These are phyloP conservation scores for Physcomitrium patens DNA, from an alignment of 225 moss, liverwort and hornwort genomes.

Conservation along the genomic window DNA sequence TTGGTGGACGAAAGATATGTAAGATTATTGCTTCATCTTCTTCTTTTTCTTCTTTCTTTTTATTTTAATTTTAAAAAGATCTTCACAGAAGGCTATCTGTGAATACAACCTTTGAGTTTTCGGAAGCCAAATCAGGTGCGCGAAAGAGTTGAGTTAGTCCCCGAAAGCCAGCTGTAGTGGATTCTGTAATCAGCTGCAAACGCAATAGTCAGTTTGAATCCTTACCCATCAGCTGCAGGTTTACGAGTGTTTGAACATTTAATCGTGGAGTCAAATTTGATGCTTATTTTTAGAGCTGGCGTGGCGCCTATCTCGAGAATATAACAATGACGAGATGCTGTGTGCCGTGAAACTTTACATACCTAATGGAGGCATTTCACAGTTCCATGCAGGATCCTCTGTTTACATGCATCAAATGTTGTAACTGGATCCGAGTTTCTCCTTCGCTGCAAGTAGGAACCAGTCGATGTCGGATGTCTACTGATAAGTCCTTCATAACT, in stretches of 20 bases:
- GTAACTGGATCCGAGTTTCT: background rate
- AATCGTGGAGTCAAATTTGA: constrained; percentile 44
- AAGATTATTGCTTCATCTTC: constrained; percentile 34
- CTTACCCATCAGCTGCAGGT: constrained; percentile 39
- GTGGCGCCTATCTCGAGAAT: constrained; percentile 29
- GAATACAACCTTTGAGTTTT: no score
- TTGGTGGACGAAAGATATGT: constrained; percentile 51
- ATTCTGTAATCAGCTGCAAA: constrained; percentile 42
- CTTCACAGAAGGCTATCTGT: constrained; percentile 51
- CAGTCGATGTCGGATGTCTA: background rate
- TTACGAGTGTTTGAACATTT: constrained; percentile 49
- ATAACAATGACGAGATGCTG: background rate
- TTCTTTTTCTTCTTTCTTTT: no score
- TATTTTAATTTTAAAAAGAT: background rate
- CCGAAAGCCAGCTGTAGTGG: constrained; percentile 43
- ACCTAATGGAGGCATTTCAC: background rate
- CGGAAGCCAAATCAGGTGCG: constrained; percentile 39
- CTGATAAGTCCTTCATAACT: background rate
- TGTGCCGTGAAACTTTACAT: constrained; percentile 6
- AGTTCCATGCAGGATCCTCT: background rate
- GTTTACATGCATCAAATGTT: constrained; percentile 19
- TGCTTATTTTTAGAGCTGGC: constrained; percentile 44
- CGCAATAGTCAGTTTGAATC: constrained; percentile 45
- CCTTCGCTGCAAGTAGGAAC: background rate
- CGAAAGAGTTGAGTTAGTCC: constrained; percentile 33